Percentiles rank a stretch among this genome's conserved stretches.
Evolutionary conservation across 768 basidiomycete genomes (phyloP).

Genomic region (Mycena filopes): DNA sequence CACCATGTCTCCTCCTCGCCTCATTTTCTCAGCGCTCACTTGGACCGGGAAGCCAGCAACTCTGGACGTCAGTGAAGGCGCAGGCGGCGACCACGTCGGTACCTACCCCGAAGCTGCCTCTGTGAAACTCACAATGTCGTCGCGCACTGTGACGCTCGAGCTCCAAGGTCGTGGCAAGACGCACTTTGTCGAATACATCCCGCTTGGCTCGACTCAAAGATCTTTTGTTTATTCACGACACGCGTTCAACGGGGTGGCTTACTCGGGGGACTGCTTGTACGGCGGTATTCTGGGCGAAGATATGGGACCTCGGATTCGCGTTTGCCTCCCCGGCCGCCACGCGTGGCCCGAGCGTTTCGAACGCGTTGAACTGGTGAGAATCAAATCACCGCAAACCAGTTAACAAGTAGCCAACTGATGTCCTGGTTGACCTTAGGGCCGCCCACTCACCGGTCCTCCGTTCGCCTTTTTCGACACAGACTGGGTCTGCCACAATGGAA

Average conservation of each 20-base stretch:
- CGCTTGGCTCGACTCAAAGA: neutral
- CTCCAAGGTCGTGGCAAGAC: too few relatives aligned
- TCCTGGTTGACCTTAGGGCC: too few relatives aligned
- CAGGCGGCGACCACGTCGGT: neutral
- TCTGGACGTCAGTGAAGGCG: neutral
- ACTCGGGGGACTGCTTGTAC: neutral
- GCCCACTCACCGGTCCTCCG: slow-evolving; percentile 11
- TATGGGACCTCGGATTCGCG: slow-evolving; percentile 9
- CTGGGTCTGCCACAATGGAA: neutral
- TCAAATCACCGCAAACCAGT: too few relatives aligned
- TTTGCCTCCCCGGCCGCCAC: slow-evolving; percentile 9
- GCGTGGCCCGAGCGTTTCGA: slow-evolving; percentile 17
- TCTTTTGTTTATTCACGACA: slow-evolving; percentile 2
- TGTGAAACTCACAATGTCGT: neutral
- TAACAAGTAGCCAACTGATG: too few relatives aligned
- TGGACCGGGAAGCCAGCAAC: neutral
- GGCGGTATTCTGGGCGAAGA: neutral
- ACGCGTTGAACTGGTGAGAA: neutral
- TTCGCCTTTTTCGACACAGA: slow-evolving; percentile 5
- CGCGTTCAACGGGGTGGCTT: neutral
- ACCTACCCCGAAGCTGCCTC: neutral
- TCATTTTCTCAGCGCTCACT: slow-evolving; percentile 7
- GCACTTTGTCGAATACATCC: neutral
- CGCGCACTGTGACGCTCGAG: too few relatives aligned
- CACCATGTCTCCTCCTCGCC: slow-evolving; percentile 9